phyloP scores from a whole-genome alignment of 371 early-diverging fungal species.

The Apophysomyces sp. region DNA sequence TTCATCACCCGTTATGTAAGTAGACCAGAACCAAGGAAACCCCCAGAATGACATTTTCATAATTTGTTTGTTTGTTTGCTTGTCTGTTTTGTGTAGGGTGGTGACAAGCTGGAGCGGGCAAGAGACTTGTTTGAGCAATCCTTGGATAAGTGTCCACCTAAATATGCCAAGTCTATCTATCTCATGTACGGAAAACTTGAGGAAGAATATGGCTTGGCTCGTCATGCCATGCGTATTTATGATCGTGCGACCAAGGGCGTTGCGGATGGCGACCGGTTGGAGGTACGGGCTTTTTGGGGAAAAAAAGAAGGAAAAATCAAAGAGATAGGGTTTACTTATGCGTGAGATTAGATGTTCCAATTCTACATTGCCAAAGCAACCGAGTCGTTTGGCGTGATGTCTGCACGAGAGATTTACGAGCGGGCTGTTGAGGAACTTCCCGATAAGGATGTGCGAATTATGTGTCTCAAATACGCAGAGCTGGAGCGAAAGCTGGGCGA shows the following conservation, averaged over 20 bases:
- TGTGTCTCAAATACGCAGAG: slow-evolving; percentile 83
- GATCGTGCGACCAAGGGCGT: slow-evolving; percentile 88
- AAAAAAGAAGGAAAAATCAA: background rate
- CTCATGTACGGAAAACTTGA: slow-evolving; percentile 94
- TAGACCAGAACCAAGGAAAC: background rate
- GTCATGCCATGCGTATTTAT: slow-evolving; percentile 92
- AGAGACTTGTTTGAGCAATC: slow-evolving; percentile 97
- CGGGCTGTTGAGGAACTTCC: slow-evolving; percentile 86
- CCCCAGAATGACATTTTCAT: too few species aligned
- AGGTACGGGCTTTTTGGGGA: slow-evolving; percentile 28
- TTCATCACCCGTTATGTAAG: slow-evolving; percentile 84
- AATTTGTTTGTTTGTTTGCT: background rate
- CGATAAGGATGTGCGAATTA: slow-evolving; percentile 77
- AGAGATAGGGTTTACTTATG: background rate
- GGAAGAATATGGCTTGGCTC: slow-evolving; percentile 90
- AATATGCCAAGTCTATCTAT: slow-evolving; percentile 84
- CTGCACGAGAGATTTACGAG: slow-evolving; percentile 90
- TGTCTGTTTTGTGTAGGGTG: slow-evolving; percentile 54
- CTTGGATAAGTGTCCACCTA: slow-evolving; percentile 82
- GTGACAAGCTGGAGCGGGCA: slow-evolving; percentile 85
- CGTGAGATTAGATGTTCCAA: slow-evolving; percentile 63
- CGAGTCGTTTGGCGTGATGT: slow-evolving; percentile 83
- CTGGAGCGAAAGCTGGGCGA: slow-evolving; percentile 92
- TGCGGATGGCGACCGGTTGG: slow-evolving; percentile 70
- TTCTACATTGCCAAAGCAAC: slow-evolving; percentile 91